phyloP scores from a whole-genome alignment of 768 basidiomycete species.

The Polyporus arcularius region DNA sequence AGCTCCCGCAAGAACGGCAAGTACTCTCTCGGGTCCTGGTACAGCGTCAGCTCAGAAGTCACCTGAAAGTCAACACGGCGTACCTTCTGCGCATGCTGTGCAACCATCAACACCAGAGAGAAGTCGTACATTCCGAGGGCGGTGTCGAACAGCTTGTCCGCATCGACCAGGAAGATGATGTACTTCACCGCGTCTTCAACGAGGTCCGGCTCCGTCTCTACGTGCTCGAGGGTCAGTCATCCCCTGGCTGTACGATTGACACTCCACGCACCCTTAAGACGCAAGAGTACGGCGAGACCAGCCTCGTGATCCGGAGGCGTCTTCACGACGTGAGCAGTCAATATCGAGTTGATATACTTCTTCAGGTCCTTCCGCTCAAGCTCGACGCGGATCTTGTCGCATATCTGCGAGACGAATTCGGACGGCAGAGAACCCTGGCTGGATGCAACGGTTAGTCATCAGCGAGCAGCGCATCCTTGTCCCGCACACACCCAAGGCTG shows the following conservation, averaged over 20 bases:
- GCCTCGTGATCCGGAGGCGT: conserved; percentile 89
- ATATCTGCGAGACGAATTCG: conserved; percentile 67
- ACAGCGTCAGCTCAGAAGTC: not conserved
- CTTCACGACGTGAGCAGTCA: conserved; percentile 93
- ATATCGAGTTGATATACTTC: conserved; percentile 85
- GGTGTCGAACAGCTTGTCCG: conserved; percentile 86
- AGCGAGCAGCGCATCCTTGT: not conserved
- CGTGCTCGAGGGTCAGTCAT: conserved; percentile 5
- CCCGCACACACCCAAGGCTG: conserved; percentile 66
- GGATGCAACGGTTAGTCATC: not conserved
- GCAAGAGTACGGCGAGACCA: conserved; percentile 72
- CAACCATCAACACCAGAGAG: conserved; percentile 91
- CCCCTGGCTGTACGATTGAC: not conserved
- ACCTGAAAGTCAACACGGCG: not conserved
- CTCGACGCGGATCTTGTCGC: conserved; percentile 72
- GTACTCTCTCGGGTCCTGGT: conserved; percentile 95
- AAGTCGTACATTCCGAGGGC: conserved; percentile 99
- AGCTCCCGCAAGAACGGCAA: conserved; percentile 94
- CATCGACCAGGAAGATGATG: conserved; percentile 96
- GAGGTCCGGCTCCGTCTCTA: conserved; percentile 64
- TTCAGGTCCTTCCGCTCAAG: conserved; percentile 72
- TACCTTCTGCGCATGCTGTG: conserved; percentile 96
- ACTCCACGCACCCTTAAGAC: conserved; percentile 65
- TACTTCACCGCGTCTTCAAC: conserved; percentile 98
- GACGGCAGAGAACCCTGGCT: conserved; percentile 63